Conservation (phyloP, 257 asterid species). For the Lavandula angustifolia region DNA sequence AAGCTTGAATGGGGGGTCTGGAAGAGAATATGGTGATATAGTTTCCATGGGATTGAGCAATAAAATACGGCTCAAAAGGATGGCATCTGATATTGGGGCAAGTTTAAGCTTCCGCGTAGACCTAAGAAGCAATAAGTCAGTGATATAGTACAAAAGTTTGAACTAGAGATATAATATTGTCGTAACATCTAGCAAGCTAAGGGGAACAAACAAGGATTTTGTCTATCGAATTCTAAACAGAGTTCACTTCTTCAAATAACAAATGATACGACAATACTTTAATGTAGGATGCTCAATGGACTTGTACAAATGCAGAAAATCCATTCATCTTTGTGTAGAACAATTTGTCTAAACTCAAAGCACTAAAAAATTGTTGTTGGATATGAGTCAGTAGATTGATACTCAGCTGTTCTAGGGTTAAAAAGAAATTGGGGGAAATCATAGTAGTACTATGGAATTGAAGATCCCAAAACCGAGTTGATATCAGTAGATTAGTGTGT, state of each 20-base stretch:
- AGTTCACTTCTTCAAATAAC: not conserved
- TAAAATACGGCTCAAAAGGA: constrained; percentile 76
- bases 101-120: constrained; percentile 85
- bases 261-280: not conserved
- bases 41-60: constrained; percentile 93
- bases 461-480: too few relatives aligned
- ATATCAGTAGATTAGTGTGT: too few relatives aligned
- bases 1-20: constrained; percentile 66
- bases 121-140: constrained; percentile 44
- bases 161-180: not conserved
- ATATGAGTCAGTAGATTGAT: too few relatives aligned
- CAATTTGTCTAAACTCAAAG: constrained; percentile 6
- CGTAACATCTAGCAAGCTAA: constrained; percentile 4
- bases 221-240: not conserved
- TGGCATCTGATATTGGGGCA: constrained; percentile 79
- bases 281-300: constrained; percentile 15
- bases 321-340: not conserved
- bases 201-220: not conserved
- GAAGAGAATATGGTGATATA: constrained; percentile 81
- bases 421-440: too few relatives aligned
- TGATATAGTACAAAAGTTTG: constrained; percentile 11
- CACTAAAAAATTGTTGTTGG: not conserved
- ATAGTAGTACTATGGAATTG: too few relatives aligned
- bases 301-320: not conserved
- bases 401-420: too few relatives aligned